A percentile compares a stretch with the other conserved stretches of the same genome.
Conservation (phyloP, 257 asterid genomes). For the Solanum pinnatisectum region DNA sequence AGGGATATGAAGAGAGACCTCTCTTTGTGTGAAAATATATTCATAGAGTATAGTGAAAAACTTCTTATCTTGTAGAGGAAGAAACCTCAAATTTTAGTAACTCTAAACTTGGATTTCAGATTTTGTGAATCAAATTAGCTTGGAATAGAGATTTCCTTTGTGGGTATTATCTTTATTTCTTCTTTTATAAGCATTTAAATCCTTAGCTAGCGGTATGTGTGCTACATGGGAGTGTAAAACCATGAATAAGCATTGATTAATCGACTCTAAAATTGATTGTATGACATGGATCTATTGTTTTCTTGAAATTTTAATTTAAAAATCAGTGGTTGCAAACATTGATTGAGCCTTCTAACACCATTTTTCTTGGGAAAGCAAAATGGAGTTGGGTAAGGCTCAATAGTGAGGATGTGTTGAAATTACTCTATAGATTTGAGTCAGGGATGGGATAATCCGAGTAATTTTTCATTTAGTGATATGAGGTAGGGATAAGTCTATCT, state of each 20-base stretch:
- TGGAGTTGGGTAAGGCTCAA: background rate
- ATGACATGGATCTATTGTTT: no score
- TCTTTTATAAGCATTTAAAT: background rate
- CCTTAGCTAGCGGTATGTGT: background rate
- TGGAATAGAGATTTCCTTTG: background rate
- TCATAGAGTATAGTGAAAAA: no score
- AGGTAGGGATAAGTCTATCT: background rate
- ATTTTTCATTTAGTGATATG: background rate
- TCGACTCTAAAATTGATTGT: background rate
- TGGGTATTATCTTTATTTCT: background rate
- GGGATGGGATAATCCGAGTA: background rate
- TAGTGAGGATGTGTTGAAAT: background rate
- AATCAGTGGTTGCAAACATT: background rate
- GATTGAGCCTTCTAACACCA: background rate
- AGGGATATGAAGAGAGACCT: no score
- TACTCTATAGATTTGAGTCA: background rate
- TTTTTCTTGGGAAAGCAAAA: background rate
- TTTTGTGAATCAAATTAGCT: background rate
- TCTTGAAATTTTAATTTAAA: background rate
- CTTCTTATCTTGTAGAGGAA: no score
- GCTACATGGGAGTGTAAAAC: background rate
- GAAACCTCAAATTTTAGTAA: no score
- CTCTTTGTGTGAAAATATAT: no score
- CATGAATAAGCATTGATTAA: background rate
- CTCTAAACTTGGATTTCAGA: background rate